Evolutionary conservation across 352 stramenopile genomes (phyloP).

Genomic region (Salisapilia sapeloensis): DNA sequence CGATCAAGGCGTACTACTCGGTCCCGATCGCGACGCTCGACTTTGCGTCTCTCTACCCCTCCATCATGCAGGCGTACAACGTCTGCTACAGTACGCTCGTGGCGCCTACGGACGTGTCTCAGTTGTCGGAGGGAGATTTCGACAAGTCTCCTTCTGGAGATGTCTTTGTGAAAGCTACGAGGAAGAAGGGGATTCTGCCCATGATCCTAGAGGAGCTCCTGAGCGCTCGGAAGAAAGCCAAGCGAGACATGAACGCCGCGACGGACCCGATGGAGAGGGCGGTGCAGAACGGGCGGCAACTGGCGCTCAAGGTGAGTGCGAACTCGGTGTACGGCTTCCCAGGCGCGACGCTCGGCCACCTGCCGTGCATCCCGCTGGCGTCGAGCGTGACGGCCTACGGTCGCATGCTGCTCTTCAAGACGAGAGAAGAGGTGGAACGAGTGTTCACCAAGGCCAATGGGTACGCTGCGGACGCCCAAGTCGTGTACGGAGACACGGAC

Average conservation of each 20-base stretch:
- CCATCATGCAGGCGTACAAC: conserved; percentile 99
- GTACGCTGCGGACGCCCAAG: conserved; percentile 91
- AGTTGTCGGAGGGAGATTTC: conserved; percentile 56
- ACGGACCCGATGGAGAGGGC: conserved; percentile 97
- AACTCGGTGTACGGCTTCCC: conserved; percentile 99
- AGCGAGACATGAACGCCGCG: conserved; percentile 99
- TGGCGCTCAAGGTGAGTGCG: conserved; percentile 93
- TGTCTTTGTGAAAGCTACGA: conserved; percentile 89
- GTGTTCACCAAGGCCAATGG: conserved; percentile 89
- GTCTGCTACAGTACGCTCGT: conserved; percentile 99
- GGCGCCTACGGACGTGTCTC: conserved; percentile 36
- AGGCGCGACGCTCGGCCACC: conserved; percentile 93
- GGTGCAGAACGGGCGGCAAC: conserved; percentile 97
- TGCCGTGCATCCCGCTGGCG: conserved; percentile 97
- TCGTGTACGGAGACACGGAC: conserved; percentile 99
- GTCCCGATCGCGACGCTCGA: conserved; percentile 98
- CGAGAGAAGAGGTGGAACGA: conserved; percentile 92
- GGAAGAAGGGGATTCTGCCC: conserved; percentile 97
- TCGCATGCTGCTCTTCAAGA: conserved; percentile 94
- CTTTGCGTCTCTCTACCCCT: conserved; percentile 99
- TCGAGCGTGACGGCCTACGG: conserved; percentile 97
- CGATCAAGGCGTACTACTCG: conserved; percentile 98
- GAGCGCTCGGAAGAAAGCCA: conserved; percentile 92
- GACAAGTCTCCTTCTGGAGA: conserved; percentile 92
- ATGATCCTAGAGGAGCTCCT: conserved; percentile 98